phyloP scores from a whole-genome alignment of 768 basidiomycete species.

The Suillus americanus region DNA sequence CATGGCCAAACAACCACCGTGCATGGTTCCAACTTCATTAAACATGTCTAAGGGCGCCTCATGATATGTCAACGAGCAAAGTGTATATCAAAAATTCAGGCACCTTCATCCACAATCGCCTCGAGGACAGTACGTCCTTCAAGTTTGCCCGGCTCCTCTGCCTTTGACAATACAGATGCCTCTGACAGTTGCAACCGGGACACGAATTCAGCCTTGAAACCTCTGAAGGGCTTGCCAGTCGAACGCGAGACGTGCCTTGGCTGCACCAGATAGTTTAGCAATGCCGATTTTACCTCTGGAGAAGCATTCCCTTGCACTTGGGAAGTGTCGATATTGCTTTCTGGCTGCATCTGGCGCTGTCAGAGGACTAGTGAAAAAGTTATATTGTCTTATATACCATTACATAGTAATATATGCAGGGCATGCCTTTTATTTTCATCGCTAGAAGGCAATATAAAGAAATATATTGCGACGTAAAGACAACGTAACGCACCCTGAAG shows the following conservation, averaged over 20 bases:
- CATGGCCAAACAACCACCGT: slow-evolving; percentile 42
- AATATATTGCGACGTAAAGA: too few relatives aligned
- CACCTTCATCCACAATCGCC: slow-evolving; percentile 46
- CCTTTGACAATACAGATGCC: slow-evolving; percentile 38
- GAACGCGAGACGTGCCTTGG: slow-evolving; percentile 9
- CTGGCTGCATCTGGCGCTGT: too few relatives aligned
- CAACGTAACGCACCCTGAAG: too few relatives aligned
- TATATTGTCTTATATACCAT: too few relatives aligned
- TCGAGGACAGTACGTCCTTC: slow-evolving; percentile 42
- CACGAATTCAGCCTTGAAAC: slow-evolving; percentile 21
- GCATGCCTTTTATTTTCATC: too few relatives aligned
- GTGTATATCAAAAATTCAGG: neutral
- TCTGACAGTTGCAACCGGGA: slow-evolving; percentile 33
- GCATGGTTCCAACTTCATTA: slow-evolving; percentile 34
- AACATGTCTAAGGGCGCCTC: slow-evolving; percentile 41
- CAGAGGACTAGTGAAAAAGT: too few relatives aligned
- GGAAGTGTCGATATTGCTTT: slow-evolving; percentile 15
- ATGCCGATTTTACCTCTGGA: slow-evolving; percentile 24
- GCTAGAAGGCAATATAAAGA: too few relatives aligned
- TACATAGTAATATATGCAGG: too few relatives aligned
- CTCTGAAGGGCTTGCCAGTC: slow-evolving; percentile 14
- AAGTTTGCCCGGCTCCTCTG: slow-evolving; percentile 34
- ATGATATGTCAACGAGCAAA: neutral
- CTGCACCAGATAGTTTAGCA: slow-evolving; percentile 20
- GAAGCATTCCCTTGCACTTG: slow-evolving; percentile 31